Conservation (phyloP, 192 early-diverging fungal genomes). For the Entomortierella parvispora region DNA sequence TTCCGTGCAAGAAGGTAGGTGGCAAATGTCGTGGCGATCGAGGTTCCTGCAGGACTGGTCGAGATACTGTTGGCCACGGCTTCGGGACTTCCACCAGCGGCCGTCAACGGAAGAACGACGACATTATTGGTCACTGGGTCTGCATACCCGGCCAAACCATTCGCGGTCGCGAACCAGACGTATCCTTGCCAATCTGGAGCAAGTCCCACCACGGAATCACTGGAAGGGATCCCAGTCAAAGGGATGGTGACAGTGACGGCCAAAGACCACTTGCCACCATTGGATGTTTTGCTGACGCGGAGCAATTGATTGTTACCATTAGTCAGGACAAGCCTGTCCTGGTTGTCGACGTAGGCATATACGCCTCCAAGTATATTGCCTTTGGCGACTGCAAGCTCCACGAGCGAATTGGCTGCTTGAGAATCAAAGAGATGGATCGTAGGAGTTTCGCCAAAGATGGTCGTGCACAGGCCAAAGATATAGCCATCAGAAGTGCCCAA, state of each 20-base stretch:
- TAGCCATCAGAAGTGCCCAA: conserved; percentile 24
- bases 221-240: conserved; percentile 23
- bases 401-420: conserved; percentile 26
- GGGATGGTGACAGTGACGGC: conserved; percentile 13
- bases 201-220: conserved; percentile 32
- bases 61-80: conserved; percentile 29
- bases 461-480: conserved; percentile 29
- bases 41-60: conserved; percentile 28
- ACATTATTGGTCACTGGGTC: conserved; percentile 22
- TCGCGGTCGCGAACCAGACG: conserved; percentile 30
- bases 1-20: conserved; percentile 26
- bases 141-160: conserved; percentile 26
- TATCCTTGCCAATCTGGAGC: conserved; percentile 37
- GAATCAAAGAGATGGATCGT: conserved; percentile 38
- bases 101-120: conserved; percentile 9
- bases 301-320: conserved; percentile 25
- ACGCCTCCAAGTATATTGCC: conserved; percentile 31
- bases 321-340: conserved; percentile 27
- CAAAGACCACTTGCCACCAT: conserved; percentile 18
- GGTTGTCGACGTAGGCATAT: conserved; percentile 27
- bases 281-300: conserved; percentile 26
- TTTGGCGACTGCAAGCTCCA: conserved; percentile 22
- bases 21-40: conserved; percentile 23
- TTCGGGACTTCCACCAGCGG: conserved; percentile 12
- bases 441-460: conserved; percentile 17